Base-by-base conservation (phyloP, 805 yeast genomes). In the Sungouiella thailandica region DNA sequence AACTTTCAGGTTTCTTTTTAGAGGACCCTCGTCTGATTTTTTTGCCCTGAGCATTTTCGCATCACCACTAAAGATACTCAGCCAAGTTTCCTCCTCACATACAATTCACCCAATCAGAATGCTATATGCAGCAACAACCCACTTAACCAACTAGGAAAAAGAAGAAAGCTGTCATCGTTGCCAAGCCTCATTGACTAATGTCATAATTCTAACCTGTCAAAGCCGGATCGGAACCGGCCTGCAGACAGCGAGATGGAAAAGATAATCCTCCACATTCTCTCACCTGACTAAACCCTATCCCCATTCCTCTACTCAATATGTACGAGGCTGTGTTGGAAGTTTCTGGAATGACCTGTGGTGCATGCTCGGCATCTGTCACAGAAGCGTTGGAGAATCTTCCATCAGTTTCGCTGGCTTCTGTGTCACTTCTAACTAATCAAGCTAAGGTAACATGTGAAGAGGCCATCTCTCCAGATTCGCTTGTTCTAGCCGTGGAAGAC, bases 341-440 rank as follows among this genome's bases (percentile, higher is more conserved):
- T 7, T 19, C 22, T 20, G 58, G 58, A 26, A 54, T 54, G 58
- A 53, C 58, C 18, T 54, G 58, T 25, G 55, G 47, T 5, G 49
- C 58, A 2, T 54, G 58, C 28, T 34, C 53, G 11, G 51, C 47
- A 3, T 41, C 58, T 13, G 40, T 54, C 22, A 43, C 57, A 6
- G 52, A 44, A 9, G 47, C 52, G 1, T 36, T 54, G 3, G 40
- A 41, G n/a, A 23, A 25, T 8, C 12, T 46, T 4, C 35, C 41
- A 2, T 41, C 39, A 7, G 56, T 53, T 4, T 14, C 28, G 5
- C 26, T 24, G 7, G 51, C 44, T 10, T 33, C 49, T 3, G 58
- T 54, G 5, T 53, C 58, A 5, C 50, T 54, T 14, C 36, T 54
- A 17, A 54, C 58, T n/a, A 53, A 52, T 31, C 56, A 54, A 36